phyloP scores from a whole-genome alignment of 2,329 filamentous ascomycete species.

The Trichoderma polysporum region DNA sequence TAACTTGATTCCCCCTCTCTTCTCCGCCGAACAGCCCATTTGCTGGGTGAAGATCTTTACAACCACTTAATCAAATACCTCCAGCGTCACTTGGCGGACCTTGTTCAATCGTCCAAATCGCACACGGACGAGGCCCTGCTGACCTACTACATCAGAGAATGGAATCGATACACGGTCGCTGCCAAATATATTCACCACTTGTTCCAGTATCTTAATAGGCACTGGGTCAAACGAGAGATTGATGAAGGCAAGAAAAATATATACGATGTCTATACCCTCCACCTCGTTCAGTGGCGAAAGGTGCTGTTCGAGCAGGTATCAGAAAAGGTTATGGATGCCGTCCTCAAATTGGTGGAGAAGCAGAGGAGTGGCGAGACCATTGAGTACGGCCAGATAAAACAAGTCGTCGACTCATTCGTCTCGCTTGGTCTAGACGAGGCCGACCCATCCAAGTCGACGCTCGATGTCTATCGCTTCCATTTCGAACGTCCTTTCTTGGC shows the following conservation, averaged over 20 bases:
- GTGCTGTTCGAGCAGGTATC: constrained; percentile 86
- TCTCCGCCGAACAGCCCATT: constrained; percentile 62
- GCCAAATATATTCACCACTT: constrained; percentile 98
- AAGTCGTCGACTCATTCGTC: constrained; percentile 93
- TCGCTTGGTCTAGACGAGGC: constrained; percentile 91
- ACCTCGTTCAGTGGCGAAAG: constrained; percentile 91
- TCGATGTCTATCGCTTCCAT: constrained; percentile 89
- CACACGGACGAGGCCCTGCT: constrained; percentile 90
- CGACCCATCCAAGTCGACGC: constrained; percentile 87
- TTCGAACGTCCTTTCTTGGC: constrained; percentile 91
- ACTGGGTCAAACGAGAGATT: constrained; percentile 99
- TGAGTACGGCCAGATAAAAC: constrained; percentile 94
- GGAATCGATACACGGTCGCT: constrained; percentile 91
- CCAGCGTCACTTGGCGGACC: constrained; percentile 68
- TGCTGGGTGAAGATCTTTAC: constrained; percentile 95
- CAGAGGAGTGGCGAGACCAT: constrained; percentile 97
- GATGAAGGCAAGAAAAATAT: constrained; percentile 98
- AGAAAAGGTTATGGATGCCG: constrained; percentile 88
- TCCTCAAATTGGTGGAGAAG: constrained; percentile 93
- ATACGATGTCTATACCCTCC: constrained; percentile 96
- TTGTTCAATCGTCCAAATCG: constrained; percentile 70
- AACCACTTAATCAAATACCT: constrained; percentile 87
- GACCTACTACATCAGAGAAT: constrained; percentile 92
- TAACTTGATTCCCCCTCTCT: neutral
- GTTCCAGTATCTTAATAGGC: constrained; percentile 92